Evolutionary conservation across 106 monocot genomes (phyloP), one percentile per base, ranked within the genome.

Genomic region (Posidonia australis): DNA sequence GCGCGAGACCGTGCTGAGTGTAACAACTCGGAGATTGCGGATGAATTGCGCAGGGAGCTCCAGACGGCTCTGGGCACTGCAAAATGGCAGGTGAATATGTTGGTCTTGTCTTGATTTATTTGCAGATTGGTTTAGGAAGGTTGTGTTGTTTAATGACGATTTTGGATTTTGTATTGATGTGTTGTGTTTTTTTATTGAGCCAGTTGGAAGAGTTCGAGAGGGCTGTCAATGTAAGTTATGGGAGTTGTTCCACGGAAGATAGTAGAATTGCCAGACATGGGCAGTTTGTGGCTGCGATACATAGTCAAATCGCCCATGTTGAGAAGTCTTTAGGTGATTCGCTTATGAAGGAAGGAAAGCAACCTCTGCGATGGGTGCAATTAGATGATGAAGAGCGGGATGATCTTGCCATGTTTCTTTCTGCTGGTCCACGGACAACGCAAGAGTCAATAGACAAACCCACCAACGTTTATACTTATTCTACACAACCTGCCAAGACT

Each of bases 171-270:
- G 44, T 49, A 14, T 52, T 32, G 13, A 60, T 43, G 21, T 17
- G 19, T 22, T 67, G 3, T 42, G 18, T 54, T 54, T 49, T 9
- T 41, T 53, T 41, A 13, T 44, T 53, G 31, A 31, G 1, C 10
- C 70, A 92, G 92, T 74, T 88, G 74, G 88, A 92, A 44, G 86
- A 88, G 69, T 88, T 92, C 54, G 82, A 88, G 76, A 84, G 80
- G 44, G 88, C 84, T 61, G 54, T 54, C 21, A 43, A 14, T 4
- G 28, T 31, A 14, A 75, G 68, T 27, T 60, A 68, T 31, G 20
- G 13, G 1, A 68, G 30, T 62, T 18, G 26, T 61, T 48, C 64
- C 1, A 41, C 21, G 9, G 54, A 67, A 47, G 60, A 75, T 26
- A 26, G 48, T 60, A n/a, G 51, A 6, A 45, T 68, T 19, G 26